These are phyloP conservation scores for Diaporthe vaccinii DNA, from an alignment of 2,329 filamentous ascomycete species.

Conservation along the genomic window DNA sequence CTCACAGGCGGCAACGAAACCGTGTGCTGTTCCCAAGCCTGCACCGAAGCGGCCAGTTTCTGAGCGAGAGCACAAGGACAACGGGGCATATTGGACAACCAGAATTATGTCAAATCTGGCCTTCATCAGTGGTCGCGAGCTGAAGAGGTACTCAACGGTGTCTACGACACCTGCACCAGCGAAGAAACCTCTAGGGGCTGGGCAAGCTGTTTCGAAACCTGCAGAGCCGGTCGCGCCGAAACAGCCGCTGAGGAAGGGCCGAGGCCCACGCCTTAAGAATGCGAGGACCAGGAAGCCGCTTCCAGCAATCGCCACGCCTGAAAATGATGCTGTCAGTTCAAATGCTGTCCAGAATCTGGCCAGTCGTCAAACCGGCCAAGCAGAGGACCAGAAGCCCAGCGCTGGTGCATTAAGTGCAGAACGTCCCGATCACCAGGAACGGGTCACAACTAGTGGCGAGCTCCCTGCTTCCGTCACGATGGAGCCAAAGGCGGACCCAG, in stretches of 20 bases:
- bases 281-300: slow-evolving; percentile 35
- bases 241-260: slow-evolving; percentile 18
- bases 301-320: neutral
- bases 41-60: slow-evolving; percentile 56
- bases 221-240: neutral
- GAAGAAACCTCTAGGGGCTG: neutral
- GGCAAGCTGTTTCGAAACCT: neutral
- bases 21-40: slow-evolving; percentile 47
- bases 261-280: slow-evolving; percentile 40
- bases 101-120: slow-evolving; percentile 58
- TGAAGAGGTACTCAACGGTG: slow-evolving; percentile 14
- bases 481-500: slow-evolving; percentile 4
- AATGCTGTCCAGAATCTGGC: neutral
- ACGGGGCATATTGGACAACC: slow-evolving; percentile 59
- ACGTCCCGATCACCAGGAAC: neutral
- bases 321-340: neutral
- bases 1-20: slow-evolving; percentile 44
- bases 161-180: neutral
- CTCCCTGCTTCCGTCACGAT: neutral
- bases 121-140: slow-evolving; percentile 49
- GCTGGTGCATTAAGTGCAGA: neutral
- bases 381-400: neutral
- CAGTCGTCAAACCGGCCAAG: neutral
- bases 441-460: neutral
- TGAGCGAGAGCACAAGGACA: slow-evolving; percentile 60